Percentiles rank a stretch among this genome's conserved stretches.
Conservation (phyloP, 306 rosid genomes). For the Quercus engelmannii region DNA sequence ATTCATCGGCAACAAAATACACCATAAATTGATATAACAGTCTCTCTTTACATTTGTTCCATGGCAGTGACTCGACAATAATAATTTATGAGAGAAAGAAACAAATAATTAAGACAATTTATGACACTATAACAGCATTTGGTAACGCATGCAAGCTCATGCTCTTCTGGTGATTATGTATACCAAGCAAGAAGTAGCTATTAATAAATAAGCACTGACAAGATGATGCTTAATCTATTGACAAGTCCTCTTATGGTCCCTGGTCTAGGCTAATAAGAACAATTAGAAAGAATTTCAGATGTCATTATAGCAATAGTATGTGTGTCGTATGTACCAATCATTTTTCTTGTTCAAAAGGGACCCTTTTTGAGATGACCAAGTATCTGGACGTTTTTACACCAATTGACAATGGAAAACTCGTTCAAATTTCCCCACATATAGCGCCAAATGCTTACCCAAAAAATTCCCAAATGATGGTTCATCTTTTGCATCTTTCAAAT, state of each 20-base stretch:
- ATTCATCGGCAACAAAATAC: not conserved
- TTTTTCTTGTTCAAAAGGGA: not conserved
- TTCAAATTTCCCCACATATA: not conserved
- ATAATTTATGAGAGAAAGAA: not conserved
- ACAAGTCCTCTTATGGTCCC: too few relatives aligned
- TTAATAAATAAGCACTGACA: not conserved
- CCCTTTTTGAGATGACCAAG: slow-evolving; percentile 26
- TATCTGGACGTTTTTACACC: not conserved
- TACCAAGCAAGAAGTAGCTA: not conserved
- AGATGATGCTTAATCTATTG: not conserved
- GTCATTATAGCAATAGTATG: not conserved
- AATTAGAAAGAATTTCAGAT: not conserved
- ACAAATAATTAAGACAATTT: not conserved
- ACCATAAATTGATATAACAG: too few relatives aligned
- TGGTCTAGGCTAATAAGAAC: not conserved
- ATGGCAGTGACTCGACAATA: not conserved
- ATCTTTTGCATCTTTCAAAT: not conserved
- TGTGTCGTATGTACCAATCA: slow-evolving; percentile 6
- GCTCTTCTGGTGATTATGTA: not conserved
- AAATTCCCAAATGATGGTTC: not conserved
- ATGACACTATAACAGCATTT: not conserved
- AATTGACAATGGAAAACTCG: not conserved
- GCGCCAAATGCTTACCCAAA: not conserved
- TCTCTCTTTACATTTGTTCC: too few relatives aligned
- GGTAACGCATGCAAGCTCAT: slow-evolving; percentile 5